A percentile compares a stretch with the other conserved stretches of the same genome.
These are phyloP conservation scores for Lactarius trivialis DNA, from an alignment of 768 basidiomycete species.

Conservation along the genomic window DNA sequence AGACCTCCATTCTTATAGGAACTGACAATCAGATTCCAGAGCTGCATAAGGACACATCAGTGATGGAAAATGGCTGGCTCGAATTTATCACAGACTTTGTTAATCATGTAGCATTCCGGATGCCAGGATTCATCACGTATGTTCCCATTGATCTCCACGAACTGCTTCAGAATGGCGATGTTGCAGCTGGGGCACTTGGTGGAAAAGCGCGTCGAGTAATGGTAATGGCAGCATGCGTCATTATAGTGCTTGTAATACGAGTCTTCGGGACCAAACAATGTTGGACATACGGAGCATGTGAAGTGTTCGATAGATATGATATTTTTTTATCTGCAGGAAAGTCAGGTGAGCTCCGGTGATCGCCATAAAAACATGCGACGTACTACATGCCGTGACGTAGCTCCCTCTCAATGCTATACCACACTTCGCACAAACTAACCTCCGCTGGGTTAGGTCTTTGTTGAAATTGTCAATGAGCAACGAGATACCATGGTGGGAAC, in stretches of 20 bases:
- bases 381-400: conserved; percentile 99
- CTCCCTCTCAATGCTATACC: conserved; percentile 89
- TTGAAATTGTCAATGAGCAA: too few species aligned
- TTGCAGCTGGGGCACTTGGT: conserved; percentile 97
- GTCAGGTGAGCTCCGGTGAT: conserved; percentile 6
- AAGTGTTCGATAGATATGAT: conserved; percentile 98
- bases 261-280: conserved; percentile 94
- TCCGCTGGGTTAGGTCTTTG: conserved; percentile 20
- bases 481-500: too few species aligned
- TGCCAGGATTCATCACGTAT: conserved; percentile 99
- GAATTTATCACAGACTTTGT: conserved; percentile 59
- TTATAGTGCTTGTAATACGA: conserved; percentile 78
- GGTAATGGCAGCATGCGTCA: conserved; percentile 75
- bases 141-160: conserved; percentile 98
- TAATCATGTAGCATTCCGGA: conserved; percentile 99
- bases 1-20: conserved; percentile 59
- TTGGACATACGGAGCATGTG: conserved; percentile 94
- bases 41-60: conserved; percentile 40
- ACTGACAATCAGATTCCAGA: conserved; percentile 97
- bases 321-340: conserved; percentile 80
- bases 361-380: conserved; percentile 30
- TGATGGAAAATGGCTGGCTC: background rate
- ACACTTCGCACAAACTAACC: conserved; percentile 95
- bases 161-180: conserved; percentile 97
- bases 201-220: conserved; percentile 97